Conservation (phyloP, 2,329 filamentous ascomycete genomes). For the Podosphaera fusca region DNA sequence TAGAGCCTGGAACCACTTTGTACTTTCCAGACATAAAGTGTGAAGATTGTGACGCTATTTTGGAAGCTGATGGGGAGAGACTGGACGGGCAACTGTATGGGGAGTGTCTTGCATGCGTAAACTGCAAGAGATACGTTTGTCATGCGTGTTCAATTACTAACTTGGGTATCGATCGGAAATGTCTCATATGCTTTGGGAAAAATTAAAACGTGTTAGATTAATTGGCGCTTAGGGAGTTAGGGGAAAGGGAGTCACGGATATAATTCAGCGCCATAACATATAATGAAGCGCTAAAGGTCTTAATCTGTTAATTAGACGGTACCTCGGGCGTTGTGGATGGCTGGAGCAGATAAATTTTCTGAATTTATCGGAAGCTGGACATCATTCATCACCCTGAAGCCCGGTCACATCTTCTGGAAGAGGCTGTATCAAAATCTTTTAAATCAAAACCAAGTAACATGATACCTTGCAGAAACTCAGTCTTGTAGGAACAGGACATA, state of each 20-base stretch:
- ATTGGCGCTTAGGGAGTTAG: neutral
- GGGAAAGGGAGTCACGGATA: neutral
- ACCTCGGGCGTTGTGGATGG: neutral
- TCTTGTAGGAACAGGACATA: too few relatives aligned
- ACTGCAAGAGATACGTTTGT: slow-evolving; percentile 32
- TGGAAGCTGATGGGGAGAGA: slow-evolving; percentile 14
- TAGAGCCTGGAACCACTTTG: slow-evolving; percentile 3
- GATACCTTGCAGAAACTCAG: too few relatives aligned
- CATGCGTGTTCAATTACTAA: slow-evolving; percentile 35
- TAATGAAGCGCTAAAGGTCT: neutral
- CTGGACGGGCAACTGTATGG: slow-evolving; percentile 22
- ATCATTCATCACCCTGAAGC: too few relatives aligned
- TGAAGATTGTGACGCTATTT: slow-evolving; percentile 27
- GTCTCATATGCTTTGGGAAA: slow-evolving; percentile 24
- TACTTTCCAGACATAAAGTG: slow-evolving; percentile 20
- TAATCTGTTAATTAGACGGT: neutral
- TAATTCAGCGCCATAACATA: neutral
- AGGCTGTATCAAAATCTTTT: too few relatives aligned
- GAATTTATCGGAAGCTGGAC: neutral
- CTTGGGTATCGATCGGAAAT: slow-evolving; percentile 28
- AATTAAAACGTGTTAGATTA: neutral
- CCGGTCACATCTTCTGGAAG: too few relatives aligned
- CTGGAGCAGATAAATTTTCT: neutral
- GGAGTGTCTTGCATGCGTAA: slow-evolving; percentile 21
- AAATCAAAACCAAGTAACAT: too few relatives aligned